Percentiles rank a stretch among this genome's conserved stretches.
phyloP scores from a whole-genome alignment of 352 stramenopile species.

The Pythium phragmitis region DNA sequence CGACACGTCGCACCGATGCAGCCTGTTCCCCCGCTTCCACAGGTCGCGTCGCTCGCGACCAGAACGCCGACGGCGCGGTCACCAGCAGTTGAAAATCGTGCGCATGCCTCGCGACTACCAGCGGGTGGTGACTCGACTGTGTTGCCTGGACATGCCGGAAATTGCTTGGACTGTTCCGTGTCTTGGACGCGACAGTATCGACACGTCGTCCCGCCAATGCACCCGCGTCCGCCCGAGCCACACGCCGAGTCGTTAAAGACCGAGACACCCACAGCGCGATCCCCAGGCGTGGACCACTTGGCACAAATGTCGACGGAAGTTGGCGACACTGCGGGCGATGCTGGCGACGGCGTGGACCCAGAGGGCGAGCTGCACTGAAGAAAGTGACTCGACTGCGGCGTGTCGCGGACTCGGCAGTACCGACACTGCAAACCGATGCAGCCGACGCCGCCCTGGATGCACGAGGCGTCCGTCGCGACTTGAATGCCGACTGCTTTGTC shows the following conservation, averaged over 20 bases:
- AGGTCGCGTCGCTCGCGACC: constrained; percentile 16
- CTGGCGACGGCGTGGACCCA: neutral
- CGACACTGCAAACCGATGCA: constrained; percentile 25
- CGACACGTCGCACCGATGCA: constrained; percentile 19
- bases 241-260: constrained; percentile 1
- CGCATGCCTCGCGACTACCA: neutral
- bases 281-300: neutral
- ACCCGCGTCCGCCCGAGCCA: constrained; percentile 19
- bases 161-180: constrained; percentile 15
- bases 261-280: neutral
- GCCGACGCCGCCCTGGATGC: constrained; percentile 19
- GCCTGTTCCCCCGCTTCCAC: constrained; percentile 9
- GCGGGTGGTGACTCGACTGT: neutral
- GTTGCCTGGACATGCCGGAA: constrained; percentile 4
- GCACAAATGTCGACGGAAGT: neutral
- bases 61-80: constrained; percentile 17
- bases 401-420: constrained; percentile 23
- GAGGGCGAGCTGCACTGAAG: neutral
- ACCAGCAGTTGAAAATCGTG: neutral
- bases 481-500: constrained; percentile 18
- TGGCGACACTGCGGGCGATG: neutral
- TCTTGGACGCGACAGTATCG: constrained; percentile 34
- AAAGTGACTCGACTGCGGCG: constrained; percentile 10
- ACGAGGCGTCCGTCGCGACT: constrained; percentile 6
- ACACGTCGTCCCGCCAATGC: constrained; percentile 24